Base-by-base conservation (phyloP, 495 filamentous ascomycete genomes). In the Recurvomyces mirabilis region DNA sequence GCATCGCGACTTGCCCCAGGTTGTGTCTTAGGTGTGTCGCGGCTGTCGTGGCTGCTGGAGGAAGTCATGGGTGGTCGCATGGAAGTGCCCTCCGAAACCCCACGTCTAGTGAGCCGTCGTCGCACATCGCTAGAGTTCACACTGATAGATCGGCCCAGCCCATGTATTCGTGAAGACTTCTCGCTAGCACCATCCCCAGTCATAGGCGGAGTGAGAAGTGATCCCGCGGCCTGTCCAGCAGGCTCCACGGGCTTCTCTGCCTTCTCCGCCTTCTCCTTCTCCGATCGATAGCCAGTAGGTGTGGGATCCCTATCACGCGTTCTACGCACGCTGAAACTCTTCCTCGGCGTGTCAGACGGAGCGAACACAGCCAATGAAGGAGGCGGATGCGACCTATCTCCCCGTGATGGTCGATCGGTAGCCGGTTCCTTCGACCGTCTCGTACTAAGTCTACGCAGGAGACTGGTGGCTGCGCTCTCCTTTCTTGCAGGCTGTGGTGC, bases 391-490 rank as follows among this genome's bases (percentile, higher is more conserved):
- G 69, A 71, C 38, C 70, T 62, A 44, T 73, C 72, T 39, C 75
- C 65, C 73, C 71, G n/a, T 5, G 17, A 12, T 20, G 20, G 4
- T 14, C 41, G n/a, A 18, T 37, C 41, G 15, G 19, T 33, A 17
- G 37, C 40, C 11, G 72, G 70, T 33, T 82, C 76, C 47, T 60
- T 53, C 29, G 78, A 71, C 54, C 77, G 75, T 46, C 93, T 73
- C 7, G 91, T 99, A 65, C 88, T 95, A 54, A 99, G 85, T 22
- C 91, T 72, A 41, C 91, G 73, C 51, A 99, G 64, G 35, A 99
- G 70, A n/a, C 89, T 84, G 5, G 75, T 82, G 41, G 85, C 86
- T 22, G 85, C 76, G 52, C 85, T 87, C 60, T 93, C 87, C 60
- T 91, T 96, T 65, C 83, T 87, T 24, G 63, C 64, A 0, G 78